A percentile compares a stretch with the other conserved stretches of the same genome.
These are phyloP conservation scores for Cercospora sesami DNA, from an alignment of 2,329 filamentous ascomycete species.

Conservation along the genomic window DNA sequence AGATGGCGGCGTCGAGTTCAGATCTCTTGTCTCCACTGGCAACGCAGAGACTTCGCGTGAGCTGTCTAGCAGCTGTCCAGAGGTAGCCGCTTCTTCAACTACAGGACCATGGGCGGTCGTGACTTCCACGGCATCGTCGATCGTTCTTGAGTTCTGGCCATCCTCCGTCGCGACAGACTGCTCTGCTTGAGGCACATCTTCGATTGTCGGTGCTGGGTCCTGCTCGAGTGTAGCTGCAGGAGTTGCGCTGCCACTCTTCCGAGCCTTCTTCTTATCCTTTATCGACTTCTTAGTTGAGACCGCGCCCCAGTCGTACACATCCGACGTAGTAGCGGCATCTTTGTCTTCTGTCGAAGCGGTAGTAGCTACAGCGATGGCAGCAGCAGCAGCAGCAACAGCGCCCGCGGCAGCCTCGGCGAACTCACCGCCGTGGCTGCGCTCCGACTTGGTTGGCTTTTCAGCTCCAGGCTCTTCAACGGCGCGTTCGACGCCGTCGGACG, in stretches of 20 bases:
- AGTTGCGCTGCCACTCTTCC: slow-evolving; percentile 25
- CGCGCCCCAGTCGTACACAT: slow-evolving; percentile 27
- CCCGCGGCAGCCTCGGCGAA: slow-evolving; percentile 17
- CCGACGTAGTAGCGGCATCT: background rate
- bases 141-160: background rate
- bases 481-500: background rate
- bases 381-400: slow-evolving; percentile 14
- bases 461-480: background rate
- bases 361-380: slow-evolving; percentile 4
- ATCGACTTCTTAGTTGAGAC: slow-evolving; percentile 40
- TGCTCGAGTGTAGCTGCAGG: slow-evolving; percentile 15
- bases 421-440: background rate
- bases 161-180: background rate
- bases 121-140: background rate
- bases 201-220: slow-evolving; percentile 1
- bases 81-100: background rate
- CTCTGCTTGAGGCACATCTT: background rate
- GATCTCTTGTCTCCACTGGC: background rate
- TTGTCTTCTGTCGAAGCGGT: background rate
- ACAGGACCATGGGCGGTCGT: background rate
- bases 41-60: background rate
- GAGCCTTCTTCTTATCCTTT: slow-evolving; percentile 47
- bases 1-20: background rate
- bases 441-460: background rate
- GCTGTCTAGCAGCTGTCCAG: background rate